phyloP scores from a whole-genome alignment of 2,329 filamentous ascomycete genomes.

The Nothomitra cinnamomea region DNA sequence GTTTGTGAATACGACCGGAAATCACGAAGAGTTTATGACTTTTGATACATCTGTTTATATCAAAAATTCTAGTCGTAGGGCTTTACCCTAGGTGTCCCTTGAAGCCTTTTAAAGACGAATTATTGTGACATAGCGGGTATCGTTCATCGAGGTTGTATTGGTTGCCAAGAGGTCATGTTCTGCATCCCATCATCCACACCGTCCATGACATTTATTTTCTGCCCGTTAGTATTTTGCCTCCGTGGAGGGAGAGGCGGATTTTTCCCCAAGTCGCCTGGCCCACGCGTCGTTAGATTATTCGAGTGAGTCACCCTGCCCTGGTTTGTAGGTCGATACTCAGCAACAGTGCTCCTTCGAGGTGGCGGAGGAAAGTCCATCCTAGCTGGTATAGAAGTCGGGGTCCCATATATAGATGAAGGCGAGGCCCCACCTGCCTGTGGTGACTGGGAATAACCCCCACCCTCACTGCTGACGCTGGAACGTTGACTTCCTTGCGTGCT shows the following conservation, averaged over 20 bases:
- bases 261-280: background rate
- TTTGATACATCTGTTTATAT: too few species aligned
- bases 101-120: too few species aligned
- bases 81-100: too few species aligned
- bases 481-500: slow-evolving; percentile 9
- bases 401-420: background rate
- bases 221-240: background rate
- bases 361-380: background rate
- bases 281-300: background rate
- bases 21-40: too few species aligned
- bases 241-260: background rate
- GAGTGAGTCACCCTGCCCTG: background rate
- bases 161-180: slow-evolving; percentile 1
- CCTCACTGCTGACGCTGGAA: background rate
- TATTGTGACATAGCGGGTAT: background rate
- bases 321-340: background rate
- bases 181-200: background rate
- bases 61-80: too few species aligned
- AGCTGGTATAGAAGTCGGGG: background rate
- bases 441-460: background rate
- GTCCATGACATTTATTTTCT: background rate
- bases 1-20: too few species aligned
- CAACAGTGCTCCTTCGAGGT: background rate
- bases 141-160: slow-evolving; percentile 1
- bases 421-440: background rate